Evolutionary conservation across 306 rosid genomes (phyloP).

Genomic region (Psophocarpus tetragonolobus): DNA sequence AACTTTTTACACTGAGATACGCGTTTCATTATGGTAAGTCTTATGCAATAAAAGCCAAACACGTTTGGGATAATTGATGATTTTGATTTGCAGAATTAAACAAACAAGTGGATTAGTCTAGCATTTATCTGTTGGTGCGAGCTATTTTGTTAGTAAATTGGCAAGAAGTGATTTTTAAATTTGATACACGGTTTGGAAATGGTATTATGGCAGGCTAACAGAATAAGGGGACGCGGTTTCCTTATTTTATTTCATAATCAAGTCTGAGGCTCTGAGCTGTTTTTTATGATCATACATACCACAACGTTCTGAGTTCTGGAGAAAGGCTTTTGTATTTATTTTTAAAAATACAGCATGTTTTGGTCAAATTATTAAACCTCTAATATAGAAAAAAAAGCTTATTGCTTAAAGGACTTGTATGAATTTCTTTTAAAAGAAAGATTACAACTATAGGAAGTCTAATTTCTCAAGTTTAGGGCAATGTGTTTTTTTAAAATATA

Average conservation of each 20-base stretch:
- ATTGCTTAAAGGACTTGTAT: not conserved
- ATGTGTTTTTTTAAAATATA: not conserved
- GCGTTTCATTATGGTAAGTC: not conserved
- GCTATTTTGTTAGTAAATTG: too few relatives aligned
- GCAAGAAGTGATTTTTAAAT: not conserved
- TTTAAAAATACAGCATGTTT: not conserved
- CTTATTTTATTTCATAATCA: too few relatives aligned
- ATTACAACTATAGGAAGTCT: not conserved
- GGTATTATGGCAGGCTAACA: not conserved
- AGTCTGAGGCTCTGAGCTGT: conserved; percentile 47
- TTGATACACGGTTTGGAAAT: conserved; percentile 24
- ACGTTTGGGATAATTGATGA: not conserved
- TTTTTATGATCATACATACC: not conserved
- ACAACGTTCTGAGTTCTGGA: not conserved
- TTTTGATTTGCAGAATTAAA: not conserved
- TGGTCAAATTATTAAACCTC: not conserved
- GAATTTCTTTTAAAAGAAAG: not conserved
- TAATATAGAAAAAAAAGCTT: too few relatives aligned
- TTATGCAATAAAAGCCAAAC: not conserved
- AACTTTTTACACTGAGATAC: not conserved
- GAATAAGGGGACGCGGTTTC: conserved; percentile 27
- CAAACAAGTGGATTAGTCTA: not conserved
- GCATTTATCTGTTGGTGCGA: not conserved
- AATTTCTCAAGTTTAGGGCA: too few relatives aligned
- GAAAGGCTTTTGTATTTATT: not conserved